phyloP scores from a whole-genome alignment of 2,329 filamentous ascomycete species.

The Bipolaris sorokiniana region DNA sequence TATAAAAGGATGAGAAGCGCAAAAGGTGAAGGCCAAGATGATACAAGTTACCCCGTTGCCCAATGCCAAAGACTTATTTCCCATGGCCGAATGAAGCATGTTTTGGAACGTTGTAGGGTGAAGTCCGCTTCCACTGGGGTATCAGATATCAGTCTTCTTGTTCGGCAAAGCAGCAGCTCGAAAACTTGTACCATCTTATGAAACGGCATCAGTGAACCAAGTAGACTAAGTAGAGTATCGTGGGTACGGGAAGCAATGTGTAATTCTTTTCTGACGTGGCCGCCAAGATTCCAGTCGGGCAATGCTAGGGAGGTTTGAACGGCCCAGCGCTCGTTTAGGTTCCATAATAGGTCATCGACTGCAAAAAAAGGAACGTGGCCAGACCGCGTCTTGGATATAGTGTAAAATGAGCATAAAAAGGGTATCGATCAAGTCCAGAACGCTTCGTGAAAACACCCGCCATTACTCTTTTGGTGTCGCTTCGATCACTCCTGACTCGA shows the following conservation, averaged over 20 bases:
- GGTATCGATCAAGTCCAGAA: slow-evolving; percentile 41
- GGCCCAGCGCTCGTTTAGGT: background rate
- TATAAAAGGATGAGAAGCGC: background rate
- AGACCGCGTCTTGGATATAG: slow-evolving; percentile 1
- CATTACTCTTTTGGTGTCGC: slow-evolving; percentile 9
- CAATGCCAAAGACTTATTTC: background rate
- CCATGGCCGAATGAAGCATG: background rate
- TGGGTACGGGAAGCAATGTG: background rate
- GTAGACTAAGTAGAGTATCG: background rate
- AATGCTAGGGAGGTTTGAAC: background rate
- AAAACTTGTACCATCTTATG: background rate
- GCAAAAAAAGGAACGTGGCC: background rate
- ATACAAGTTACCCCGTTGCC: background rate
- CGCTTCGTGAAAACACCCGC: slow-evolving; percentile 10
- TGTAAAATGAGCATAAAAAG: slow-evolving; percentile 33
- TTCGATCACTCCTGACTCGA: background rate
- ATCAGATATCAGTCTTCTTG: background rate
- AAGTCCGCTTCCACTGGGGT: background rate
- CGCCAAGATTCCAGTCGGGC: background rate
- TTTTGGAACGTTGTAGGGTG: no score
- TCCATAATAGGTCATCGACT: background rate
- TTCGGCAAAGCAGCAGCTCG: background rate
- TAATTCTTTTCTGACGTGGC: background rate
- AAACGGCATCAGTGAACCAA: background rate
- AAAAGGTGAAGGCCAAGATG: background rate